Conservation (phyloP, 805 yeast species). For the Hanseniaspora guilliermondii region DNA sequence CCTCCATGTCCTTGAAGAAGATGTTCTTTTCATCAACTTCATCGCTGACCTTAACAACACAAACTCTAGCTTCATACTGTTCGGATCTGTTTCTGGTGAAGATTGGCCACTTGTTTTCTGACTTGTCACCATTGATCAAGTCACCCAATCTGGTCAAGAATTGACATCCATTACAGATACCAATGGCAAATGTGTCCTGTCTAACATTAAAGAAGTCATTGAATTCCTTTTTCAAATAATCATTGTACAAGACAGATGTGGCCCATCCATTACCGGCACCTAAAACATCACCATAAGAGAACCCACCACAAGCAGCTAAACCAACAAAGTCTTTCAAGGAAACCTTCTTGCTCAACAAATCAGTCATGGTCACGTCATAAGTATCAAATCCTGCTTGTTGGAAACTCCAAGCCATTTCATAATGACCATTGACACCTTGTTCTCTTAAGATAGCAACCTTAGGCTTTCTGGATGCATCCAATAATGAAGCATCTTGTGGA, state of each 20-base stretch:
- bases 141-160: slow-evolving; percentile 76
- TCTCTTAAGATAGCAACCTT: slow-evolving; percentile 93
- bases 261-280: slow-evolving; percentile 99
- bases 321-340: slow-evolving; percentile 74
- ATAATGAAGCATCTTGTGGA: slow-evolving; percentile 24
- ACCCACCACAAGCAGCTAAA: slow-evolving; percentile 97
- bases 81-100: slow-evolving; percentile 85
- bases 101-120: slow-evolving; percentile 83
- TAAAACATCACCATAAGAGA: slow-evolving; percentile 94
- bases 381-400: slow-evolving; percentile 87
- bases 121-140: slow-evolving; percentile 48
- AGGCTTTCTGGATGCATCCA: slow-evolving; percentile 38
- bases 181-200: slow-evolving; percentile 86
- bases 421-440: slow-evolving; percentile 96
- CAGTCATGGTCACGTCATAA: slow-evolving; percentile 96
- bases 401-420: slow-evolving; percentile 97
- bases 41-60: slow-evolving; percentile 19
- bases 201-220: slow-evolving; percentile 71
- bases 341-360: slow-evolving; percentile 61
- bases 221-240: slow-evolving; percentile 63
- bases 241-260: slow-evolving; percentile 80
- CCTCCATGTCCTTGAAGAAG: slow-evolving; percentile 80
- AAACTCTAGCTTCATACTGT: slow-evolving; percentile 92
- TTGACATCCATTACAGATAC: slow-evolving; percentile 98
- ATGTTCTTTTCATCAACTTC: slow-evolving; percentile 64